These are phyloP conservation scores for Adiantum capillusveneris DNA, from an alignment of 75 land plant genomes.

Conservation along the genomic window DNA sequence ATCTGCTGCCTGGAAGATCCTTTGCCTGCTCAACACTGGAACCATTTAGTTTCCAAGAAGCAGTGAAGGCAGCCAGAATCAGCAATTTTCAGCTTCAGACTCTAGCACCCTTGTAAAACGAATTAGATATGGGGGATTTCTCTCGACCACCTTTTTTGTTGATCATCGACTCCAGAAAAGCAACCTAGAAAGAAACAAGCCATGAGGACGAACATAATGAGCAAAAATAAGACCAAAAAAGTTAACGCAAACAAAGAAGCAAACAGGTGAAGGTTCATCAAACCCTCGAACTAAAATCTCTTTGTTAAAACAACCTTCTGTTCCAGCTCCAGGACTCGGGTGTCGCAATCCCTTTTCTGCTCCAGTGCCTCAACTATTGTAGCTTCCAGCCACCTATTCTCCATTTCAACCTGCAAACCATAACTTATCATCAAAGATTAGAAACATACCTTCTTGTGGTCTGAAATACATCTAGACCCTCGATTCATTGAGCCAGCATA, in stretches of 20 bases:
- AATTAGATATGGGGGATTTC: too few species aligned
- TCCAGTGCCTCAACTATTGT: slow-evolving; percentile 19
- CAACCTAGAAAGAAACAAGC: background rate
- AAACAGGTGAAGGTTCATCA: too few species aligned
- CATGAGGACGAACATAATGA: background rate
- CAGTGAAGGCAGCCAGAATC: too few species aligned
- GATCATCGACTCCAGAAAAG: slow-evolving; percentile 1
- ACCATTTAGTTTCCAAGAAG: too few species aligned
- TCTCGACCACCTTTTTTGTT: background rate
- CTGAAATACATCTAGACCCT: too few species aligned
- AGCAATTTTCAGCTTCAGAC: too few species aligned
- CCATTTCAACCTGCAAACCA: slow-evolving; percentile 24
- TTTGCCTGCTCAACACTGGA: too few species aligned
- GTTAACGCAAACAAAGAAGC: background rate
- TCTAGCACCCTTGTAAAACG: too few species aligned
- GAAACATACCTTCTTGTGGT: too few species aligned
- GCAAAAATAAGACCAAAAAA: background rate
- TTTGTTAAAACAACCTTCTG: slow-evolving; percentile 1
- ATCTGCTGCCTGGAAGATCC: too few species aligned
- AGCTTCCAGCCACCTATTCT: slow-evolving; percentile 26
- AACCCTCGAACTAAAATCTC: background rate
- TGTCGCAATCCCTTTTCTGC: slow-evolving; percentile 20
- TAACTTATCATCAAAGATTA: too few species aligned
- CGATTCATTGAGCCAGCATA: too few species aligned
- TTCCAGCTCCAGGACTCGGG: slow-evolving; percentile 18